Conservation (phyloP, 208 protist species). For the Crithidia thermophila region DNA sequence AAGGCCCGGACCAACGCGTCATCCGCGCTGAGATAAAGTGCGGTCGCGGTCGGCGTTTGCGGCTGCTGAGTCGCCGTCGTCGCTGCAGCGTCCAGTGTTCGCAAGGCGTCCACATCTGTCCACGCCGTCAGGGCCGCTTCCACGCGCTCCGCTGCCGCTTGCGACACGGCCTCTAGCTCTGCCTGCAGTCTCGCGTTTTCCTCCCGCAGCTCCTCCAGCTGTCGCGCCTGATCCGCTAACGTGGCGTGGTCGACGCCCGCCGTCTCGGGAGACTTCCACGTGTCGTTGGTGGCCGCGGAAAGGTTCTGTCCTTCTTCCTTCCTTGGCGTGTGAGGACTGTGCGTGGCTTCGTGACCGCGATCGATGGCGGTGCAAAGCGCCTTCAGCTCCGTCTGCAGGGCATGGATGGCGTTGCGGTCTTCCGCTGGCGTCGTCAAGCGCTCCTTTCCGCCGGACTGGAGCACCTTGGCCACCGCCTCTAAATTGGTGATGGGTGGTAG, state of each 20-base stretch:
- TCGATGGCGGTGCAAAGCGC: conserved; percentile 4
- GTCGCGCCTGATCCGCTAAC: neutral
- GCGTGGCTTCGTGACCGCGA: neutral
- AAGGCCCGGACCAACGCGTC: conserved; percentile 12
- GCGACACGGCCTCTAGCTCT: neutral
- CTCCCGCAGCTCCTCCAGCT: conserved; percentile 11
- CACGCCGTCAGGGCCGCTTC: neutral
- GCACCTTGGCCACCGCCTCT: neutral
- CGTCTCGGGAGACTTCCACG: neutral
- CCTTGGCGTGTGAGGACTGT: neutral
- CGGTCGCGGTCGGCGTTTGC: neutral
- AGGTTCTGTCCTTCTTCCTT: neutral
- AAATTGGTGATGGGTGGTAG: neutral
- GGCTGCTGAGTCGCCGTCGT: neutral
- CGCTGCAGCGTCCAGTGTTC: neutral
- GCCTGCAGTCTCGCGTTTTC: conserved; percentile 13
- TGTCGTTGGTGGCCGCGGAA: neutral
- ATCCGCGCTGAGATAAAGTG: conserved; percentile 8
- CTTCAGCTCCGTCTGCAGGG: conserved; percentile 23
- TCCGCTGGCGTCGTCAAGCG: neutral
- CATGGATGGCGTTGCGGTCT: neutral
- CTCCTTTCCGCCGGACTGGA: too few relatives aligned
- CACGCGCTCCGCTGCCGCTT: neutral
- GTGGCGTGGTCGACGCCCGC: neutral
- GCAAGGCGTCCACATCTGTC: neutral